These are phyloP conservation scores for Cafeteria roenbergensis DNA, from an alignment of 108 stramenopile species.

Conservation along the genomic window DNA sequence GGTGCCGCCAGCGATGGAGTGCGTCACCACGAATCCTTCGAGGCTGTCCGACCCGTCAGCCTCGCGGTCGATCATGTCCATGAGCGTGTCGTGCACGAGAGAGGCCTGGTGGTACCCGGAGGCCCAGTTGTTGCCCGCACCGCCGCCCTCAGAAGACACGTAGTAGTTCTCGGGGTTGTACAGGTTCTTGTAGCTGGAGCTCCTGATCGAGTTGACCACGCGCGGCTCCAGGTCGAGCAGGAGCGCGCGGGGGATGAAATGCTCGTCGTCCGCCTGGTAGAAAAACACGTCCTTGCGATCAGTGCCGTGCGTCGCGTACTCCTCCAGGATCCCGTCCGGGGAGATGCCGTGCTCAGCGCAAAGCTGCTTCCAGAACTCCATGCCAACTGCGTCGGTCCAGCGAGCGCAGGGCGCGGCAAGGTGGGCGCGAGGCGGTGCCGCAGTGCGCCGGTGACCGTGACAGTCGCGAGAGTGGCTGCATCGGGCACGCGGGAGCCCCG, in stretches of 20 bases:
- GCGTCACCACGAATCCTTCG: constrained; percentile 91
- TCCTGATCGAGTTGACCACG: not conserved
- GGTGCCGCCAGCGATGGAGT: constrained; percentile 95
- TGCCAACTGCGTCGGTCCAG: constrained; percentile 72
- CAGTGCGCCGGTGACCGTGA: no score
- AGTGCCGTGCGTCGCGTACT: constrained; percentile 54
- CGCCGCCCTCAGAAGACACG: constrained; percentile 83
- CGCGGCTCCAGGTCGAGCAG: constrained; percentile 94
- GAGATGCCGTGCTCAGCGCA: constrained; percentile 92
- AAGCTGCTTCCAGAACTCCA: constrained; percentile 97
- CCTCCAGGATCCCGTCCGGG: constrained; percentile 75
- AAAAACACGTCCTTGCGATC: constrained; percentile 98
- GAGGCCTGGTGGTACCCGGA: constrained; percentile 74
- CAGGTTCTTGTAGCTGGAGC: constrained; percentile 29
- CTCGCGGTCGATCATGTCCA: constrained; percentile 99
- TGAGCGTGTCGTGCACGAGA: constrained; percentile 71
- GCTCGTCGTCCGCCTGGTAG: constrained; percentile 88
- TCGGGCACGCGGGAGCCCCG: no score
- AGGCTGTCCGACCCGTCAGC: constrained; percentile 83
- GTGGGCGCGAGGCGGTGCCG: no score
- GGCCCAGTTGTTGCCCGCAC: constrained; percentile 98
- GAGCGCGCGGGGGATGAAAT: constrained; percentile 78
- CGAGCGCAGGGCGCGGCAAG: no score
- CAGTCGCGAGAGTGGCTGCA: no score
- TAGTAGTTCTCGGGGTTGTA: constrained; percentile 95